These are phyloP conservation scores for Monosporozyma aerobia DNA, from an alignment of 805 yeast species.

Conservation along the genomic window DNA sequence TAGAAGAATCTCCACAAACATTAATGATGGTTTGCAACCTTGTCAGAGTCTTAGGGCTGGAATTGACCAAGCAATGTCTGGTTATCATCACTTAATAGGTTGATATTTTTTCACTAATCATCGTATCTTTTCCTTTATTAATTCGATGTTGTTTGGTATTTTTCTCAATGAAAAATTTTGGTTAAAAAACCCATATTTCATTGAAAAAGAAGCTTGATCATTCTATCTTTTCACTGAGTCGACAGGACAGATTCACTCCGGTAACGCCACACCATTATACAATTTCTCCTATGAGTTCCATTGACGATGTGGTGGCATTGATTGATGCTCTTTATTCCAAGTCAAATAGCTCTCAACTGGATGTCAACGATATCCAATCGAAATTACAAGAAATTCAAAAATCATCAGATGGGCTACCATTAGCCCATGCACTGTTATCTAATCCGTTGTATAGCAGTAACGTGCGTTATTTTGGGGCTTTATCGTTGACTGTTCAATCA, in stretches of 20 bases:
- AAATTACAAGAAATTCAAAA: conserved; percentile 25
- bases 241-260: background rate
- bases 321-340: conserved; percentile 18
- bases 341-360: background rate
- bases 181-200: background rate
- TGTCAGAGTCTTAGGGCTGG: conserved; percentile 37
- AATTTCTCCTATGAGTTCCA: conserved; percentile 5
- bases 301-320: conserved; percentile 13
- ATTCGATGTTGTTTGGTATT: background rate
- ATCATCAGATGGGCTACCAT: conserved; percentile 21
- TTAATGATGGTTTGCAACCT: conserved; percentile 32
- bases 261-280: background rate
- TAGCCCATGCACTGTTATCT: conserved; percentile 23
- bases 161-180: background rate
- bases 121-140: background rate
- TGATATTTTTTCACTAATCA: background rate
- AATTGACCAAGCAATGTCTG: conserved; percentile 26
- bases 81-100: conserved; percentile 9
- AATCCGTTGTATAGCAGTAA: conserved; percentile 16
- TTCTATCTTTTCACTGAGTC: background rate
- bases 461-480: conserved; percentile 30
- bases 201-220: background rate
- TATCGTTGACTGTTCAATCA: conserved; percentile 28
- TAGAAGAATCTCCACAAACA: conserved; percentile 13
- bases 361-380: conserved; percentile 25